Base-by-base conservation (phyloP, 2,329 filamentous ascomycete species). In the Plectosphaerella cucumerina region DNA sequence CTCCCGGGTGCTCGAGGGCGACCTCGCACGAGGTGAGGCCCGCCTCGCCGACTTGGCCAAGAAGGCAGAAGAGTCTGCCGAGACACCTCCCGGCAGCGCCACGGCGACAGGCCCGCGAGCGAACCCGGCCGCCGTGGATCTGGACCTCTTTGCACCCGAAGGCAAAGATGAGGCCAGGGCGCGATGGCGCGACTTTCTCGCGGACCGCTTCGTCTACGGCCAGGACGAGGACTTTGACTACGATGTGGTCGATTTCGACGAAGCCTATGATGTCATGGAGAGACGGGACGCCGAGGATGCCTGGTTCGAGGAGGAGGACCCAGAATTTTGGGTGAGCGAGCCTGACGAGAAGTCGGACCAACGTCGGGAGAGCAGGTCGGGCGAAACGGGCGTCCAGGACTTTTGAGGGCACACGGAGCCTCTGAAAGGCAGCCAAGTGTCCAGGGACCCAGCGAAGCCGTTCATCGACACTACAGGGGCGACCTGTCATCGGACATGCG, bases 141-240 rank as follows among this genome's bases (percentile, higher is more conserved):
- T 47, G 6, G 50, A 47, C 20, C 50, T 60, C 70, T 75, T 20
- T 70, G 75, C 51, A 70, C 70, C 72, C 70, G 39, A 72, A 60
- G 84, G 66, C 31, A 86, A 82, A 61, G 83, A 85, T 49, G 85
- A 90, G 44, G 91, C 86, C 0, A 71, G 74, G 47, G 74, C 77
- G 54, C 77, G 83, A 53, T 96, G 91, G 91, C 71, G 73, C 34
- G 81, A 81, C 51, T 88, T 87, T 60, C 82, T 96, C 72, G 79
- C 81, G 33, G 74, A 86, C 59, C 78, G 90, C 34, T 96, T 96
- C 60, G 67, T 96, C 26, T 71, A 77, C 18, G 91, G 91, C 0
- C 77, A 78, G 6, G 91, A 95, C 61, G 75, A 78, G 1, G 90
- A 95, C 45, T 93, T 95, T 60, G 86, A 93, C 54, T 96, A 96